Percentiles rank a stretch among this genome's conserved stretches.
These are phyloP conservation scores for Colletotrichum agaves DNA, from an alignment of 2,329 filamentous ascomycete genomes.

Conservation along the genomic window DNA sequence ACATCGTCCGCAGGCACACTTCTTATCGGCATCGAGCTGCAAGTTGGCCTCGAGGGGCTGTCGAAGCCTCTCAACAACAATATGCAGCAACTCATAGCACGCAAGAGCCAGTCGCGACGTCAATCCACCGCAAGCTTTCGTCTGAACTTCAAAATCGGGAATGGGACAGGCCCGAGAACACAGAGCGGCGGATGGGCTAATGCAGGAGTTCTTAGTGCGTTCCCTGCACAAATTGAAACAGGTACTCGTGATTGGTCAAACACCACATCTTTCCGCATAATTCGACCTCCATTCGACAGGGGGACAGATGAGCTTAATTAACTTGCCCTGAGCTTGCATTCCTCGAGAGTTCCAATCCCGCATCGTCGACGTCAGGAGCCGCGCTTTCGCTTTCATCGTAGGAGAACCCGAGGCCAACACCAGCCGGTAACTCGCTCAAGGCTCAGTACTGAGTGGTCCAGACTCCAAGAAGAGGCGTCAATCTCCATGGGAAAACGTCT, in stretches of 20 bases:
- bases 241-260: not conserved
- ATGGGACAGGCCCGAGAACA: conserved; percentile 4
- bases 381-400: not conserved
- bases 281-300: conserved; percentile 17
- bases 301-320: conserved; percentile 26
- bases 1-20: too few relatives aligned
- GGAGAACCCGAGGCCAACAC: too few relatives aligned
- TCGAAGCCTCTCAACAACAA: not conserved
- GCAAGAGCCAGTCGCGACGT: not conserved
- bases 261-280: not conserved
- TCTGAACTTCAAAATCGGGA: not conserved
- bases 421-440: too few relatives aligned
- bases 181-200: conserved; percentile 21
- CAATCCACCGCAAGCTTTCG: not conserved
- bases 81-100: not conserved
- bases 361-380: conserved; percentile 4
- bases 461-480: not conserved
- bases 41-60: not conserved
- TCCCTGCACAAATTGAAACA: not conserved
- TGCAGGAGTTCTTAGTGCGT: conserved; percentile 21
- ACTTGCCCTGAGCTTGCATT: conserved; percentile 8
- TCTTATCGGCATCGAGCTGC: not conserved
- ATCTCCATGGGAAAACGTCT: not conserved
- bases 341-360: not conserved
- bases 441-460: too few relatives aligned